Base-by-base conservation (phyloP, 2,329 filamentous ascomycete genomes). In the Aspergillus intermedius region DNA sequence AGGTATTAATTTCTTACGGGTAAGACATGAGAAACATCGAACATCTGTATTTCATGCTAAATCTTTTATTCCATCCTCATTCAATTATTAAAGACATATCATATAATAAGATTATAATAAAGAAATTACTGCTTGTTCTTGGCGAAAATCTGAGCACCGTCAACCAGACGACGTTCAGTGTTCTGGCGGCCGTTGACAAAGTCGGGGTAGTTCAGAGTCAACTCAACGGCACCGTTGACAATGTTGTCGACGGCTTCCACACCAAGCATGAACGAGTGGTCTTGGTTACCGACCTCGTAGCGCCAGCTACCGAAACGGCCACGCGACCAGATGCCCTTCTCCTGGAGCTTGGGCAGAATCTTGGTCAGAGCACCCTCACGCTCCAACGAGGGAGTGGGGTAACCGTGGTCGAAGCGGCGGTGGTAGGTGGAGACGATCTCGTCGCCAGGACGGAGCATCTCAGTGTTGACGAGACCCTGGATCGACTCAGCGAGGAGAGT, bases 401-500 rank as follows among this genome's bases (percentile, higher is more conserved):
- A 98, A 59, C 93, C 93, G 78, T 97, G 93, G 71, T 96, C 88
- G 73, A 98, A 98, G 72, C 87, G 84, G 74, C 93, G 89, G 81
- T 96, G 89, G 79, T 98, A 98, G 58, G 91, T 96, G 45, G 90
- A 95, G 63, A 98, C 90, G 57, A 98, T 95, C 77, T 96, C 91
- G 64, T 97, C 93, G 47, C 80, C 79, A 47, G 91, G 78, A 73
- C 85, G 83, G 74, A 98, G 84, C 89, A 98, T 95, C 59, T 95
- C 87, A 15, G 93, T 98, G 82, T 96, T 97, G 79, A 98, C 81
- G 45, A 97, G 86, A 65, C 93, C 93, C 76, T 95, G 87, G 69
- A 98, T 97, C 64, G 83, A 93, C 66, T 98, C 91, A 71, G 81
- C 82, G 63, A 98, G 79, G 54, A 98, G 74, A 70, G 86, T 95